phyloP scores from a whole-genome alignment of 2,329 filamentous ascomycete genomes.

The Diaporthe australafricana region DNA sequence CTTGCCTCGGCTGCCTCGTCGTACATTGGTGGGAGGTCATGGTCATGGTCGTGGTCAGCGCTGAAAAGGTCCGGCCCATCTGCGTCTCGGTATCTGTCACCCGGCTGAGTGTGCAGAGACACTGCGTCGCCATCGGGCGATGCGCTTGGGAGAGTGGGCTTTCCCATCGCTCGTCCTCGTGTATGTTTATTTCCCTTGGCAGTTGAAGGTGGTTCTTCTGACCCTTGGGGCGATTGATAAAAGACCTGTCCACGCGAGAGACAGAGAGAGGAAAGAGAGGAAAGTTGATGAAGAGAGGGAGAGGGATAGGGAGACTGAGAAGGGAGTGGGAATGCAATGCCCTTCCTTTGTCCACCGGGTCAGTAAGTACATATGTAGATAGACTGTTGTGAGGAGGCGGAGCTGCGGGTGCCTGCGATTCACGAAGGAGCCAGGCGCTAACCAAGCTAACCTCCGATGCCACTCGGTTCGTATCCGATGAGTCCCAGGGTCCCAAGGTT shows the following conservation, averaged over 20 bases:
- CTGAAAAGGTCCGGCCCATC: constrained; percentile 48
- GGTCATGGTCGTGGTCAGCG: constrained; percentile 38
- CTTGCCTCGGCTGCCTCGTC: constrained; percentile 48
- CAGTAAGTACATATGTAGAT: neutral
- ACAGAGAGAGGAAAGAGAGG: neutral
- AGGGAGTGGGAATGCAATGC: neutral
- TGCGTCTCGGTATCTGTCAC: constrained; percentile 50
- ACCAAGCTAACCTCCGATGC: neutral
- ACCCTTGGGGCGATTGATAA: neutral
- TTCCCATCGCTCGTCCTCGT: constrained; percentile 42
- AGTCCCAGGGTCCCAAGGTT: neutral
- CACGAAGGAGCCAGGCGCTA: neutral
- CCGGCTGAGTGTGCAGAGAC: constrained; percentile 45
- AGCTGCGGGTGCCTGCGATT: neutral
- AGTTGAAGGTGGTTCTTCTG: neutral
- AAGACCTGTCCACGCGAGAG: constrained; percentile 1
- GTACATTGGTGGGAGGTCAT: constrained; percentile 61
- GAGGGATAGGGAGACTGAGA: neutral
- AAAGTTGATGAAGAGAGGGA: neutral
- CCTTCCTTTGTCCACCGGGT: neutral
- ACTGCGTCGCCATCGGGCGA: constrained; percentile 42
- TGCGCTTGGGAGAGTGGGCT: constrained; percentile 38
- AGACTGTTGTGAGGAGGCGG: neutral
- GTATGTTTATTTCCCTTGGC: neutral
- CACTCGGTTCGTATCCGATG: neutral